Conservation (phyloP, 129 eudicot genomes). For the Calendula officinalis region DNA sequence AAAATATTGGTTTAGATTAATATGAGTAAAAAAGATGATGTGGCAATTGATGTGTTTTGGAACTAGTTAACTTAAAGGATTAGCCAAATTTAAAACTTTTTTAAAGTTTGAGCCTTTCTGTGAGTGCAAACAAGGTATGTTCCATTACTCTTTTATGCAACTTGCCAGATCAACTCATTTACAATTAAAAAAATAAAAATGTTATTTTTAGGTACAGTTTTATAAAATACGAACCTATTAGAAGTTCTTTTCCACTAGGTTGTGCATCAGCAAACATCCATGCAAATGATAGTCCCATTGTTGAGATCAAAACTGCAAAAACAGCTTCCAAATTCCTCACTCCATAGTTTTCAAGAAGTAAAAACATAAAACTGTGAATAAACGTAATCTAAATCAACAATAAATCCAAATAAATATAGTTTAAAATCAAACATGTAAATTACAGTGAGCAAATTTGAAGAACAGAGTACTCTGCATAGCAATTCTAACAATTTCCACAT, state of each 20-base stretch:
- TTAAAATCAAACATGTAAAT: neutral
- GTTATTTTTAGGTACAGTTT: neutral
- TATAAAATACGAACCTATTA: constrained; percentile 45
- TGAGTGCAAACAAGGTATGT: neutral
- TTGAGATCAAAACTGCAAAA: constrained; percentile 86
- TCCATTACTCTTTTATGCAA: neutral
- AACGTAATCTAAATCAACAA: constrained; percentile 15
- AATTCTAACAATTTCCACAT: neutral
- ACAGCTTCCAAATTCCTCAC: constrained; percentile 97
- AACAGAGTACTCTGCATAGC: neutral
- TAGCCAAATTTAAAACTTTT: neutral
- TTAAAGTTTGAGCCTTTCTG: neutral
- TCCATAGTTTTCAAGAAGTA: constrained; percentile 96
- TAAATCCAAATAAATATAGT: neutral
- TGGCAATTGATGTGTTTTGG: neutral
- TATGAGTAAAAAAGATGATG: no score
- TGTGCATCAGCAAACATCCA: constrained; percentile 93
- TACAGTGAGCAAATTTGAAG: neutral
- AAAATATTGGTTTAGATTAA: no score
- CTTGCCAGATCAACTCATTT: neutral
- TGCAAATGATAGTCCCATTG: constrained; percentile 91
- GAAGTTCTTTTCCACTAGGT: constrained; percentile 80
- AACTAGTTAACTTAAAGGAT: neutral
- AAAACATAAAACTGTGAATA: constrained; percentile 67
- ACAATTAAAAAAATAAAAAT: no score